Evolutionary conservation across 768 basidiomycete genomes (phyloP), one percentile per base, ranked within the genome.

Genomic region (Amanita muscaria): DNA sequence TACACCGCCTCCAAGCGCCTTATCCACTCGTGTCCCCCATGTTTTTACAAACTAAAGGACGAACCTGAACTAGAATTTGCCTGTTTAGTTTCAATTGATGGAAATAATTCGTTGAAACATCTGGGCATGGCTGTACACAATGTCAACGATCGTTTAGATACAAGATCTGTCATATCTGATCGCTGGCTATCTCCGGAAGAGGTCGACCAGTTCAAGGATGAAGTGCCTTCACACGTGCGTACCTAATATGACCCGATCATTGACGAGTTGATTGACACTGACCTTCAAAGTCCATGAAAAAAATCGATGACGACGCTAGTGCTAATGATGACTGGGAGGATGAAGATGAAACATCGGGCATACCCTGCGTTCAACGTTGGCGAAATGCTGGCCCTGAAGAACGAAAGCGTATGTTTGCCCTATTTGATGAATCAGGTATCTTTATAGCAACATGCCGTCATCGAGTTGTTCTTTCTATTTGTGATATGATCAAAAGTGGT

Each of bases 61-160:
- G 54, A 55, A 22, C 36, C 40, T 0, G 23, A 44, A 4, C 39
- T 55, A n/a, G 40, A 49, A 21, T 46, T 48, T 19, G 51, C 48
- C 6, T 45, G 21, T 2, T 42, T 59, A 10, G 42, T 53, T 2
- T 48, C 52, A 4, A 44, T 57, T 8, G 58, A 61, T 44, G 55
- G 57, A 0, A 59, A 61, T 32, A 53, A 59, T 31, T 59, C 54
- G 0, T 37, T 54, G 12, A 54, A 56, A 35, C 48, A 40, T n/a
- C 12, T 54, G 19, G 39, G 40, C 4, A 11, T 49, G 10, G 9
- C 32, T 18, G 46, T 52, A 3, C 40, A 24, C 15, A 2, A 4
- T 5, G 29, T 31, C 22, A 47, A 51, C 32, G 41, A 25, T 27
- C 32, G 31, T 24, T 39, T 39, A 22, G 52, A 53, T 42, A 21